These are phyloP conservation scores for Curvularia spicifera DNA, from an alignment of 2,329 filamentous ascomycete species.

Conservation along the genomic window DNA sequence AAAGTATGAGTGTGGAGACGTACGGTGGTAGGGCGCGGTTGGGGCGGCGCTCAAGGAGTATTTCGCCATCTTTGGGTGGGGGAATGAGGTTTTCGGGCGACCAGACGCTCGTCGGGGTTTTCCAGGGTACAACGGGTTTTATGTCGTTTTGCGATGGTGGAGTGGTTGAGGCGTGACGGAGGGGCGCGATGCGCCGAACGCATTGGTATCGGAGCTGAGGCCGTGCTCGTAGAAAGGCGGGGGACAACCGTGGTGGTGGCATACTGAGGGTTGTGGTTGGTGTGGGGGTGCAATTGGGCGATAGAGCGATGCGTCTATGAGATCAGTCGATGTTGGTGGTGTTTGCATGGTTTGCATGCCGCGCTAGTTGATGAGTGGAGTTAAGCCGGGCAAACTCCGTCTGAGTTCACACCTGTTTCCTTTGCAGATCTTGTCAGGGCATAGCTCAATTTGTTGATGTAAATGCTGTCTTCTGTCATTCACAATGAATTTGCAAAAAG, in stretches of 20 bases:
- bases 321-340: constrained; percentile 29
- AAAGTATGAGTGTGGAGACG: constrained; percentile 5
- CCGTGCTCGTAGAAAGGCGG: constrained; percentile 33
- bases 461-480: too few relatives aligned
- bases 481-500: too few relatives aligned
- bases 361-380: constrained; percentile 15
- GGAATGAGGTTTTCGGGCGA: constrained; percentile 47
- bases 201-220: constrained; percentile 30
- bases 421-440: too few relatives aligned
- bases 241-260: constrained; percentile 36
- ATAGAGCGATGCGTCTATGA: constrained; percentile 17
- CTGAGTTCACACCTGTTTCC: too few relatives aligned
- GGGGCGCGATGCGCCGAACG: constrained; percentile 27
- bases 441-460: too few relatives aligned
- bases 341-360: constrained; percentile 36
- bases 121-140: constrained; percentile 45
- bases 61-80: constrained; percentile 46
- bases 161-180: constrained; percentile 34
- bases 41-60: constrained; percentile 41
- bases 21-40: constrained; percentile 48
- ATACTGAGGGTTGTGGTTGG: constrained; percentile 23
- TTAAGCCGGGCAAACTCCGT: constrained; percentile 3
- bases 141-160: constrained; percentile 20
- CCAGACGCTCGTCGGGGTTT: constrained; percentile 49
- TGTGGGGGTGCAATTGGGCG: constrained; percentile 14